Evolutionary conservation across 2,329 filamentous ascomycete genomes (phyloP), one percentile per base, ranked within the genome.

Genomic region (Colletotrichum costaricense): DNA sequence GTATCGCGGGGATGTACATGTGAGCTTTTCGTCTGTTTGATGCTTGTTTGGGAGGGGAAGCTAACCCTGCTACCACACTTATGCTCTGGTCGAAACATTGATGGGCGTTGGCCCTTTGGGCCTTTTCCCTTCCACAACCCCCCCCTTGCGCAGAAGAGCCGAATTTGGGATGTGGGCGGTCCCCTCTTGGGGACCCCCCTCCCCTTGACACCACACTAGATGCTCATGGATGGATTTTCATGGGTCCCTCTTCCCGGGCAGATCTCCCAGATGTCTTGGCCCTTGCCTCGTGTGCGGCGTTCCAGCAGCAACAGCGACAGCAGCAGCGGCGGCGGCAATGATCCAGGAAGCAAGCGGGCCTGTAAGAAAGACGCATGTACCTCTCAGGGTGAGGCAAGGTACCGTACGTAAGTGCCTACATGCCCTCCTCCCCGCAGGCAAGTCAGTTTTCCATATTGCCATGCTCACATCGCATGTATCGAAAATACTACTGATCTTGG

Each of bases 21-120:
- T 56, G 56, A 73, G 67, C 28, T 71, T 64, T 66, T 74, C 58
- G 68, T 80, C 77, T 81, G 84, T 85, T 84, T 86, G 84, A 86
- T 84, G 81, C 82, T 82, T 86, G 84, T 86, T 84, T 85, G 79
- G 82, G 81, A 78, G 68, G 76, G 65, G 42, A 52, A 38, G 60
- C 67, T 57, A 73, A 62, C 67, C 71, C 67, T 72, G 72, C 49
- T 67, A 63, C 77, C 78, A 81, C 78, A 80, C 77, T 81, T 78
- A 84, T 82, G 80, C 83, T 80, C 77, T 66, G 67, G 79, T 79
- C 80, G 79, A 84, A 84, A 84, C 81, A 79, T 78, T 75, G 75
- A 78, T 75, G 76, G 76, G 71, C 78, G 77, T 75, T 33, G 46
- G 49, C 56, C 62, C 35, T 75, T 33, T 35, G 49, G 63, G 14